phyloP scores from a whole-genome alignment of 1,284 basidiomycete species.

The Cutaneotrichosporon cyanovorans region DNA sequence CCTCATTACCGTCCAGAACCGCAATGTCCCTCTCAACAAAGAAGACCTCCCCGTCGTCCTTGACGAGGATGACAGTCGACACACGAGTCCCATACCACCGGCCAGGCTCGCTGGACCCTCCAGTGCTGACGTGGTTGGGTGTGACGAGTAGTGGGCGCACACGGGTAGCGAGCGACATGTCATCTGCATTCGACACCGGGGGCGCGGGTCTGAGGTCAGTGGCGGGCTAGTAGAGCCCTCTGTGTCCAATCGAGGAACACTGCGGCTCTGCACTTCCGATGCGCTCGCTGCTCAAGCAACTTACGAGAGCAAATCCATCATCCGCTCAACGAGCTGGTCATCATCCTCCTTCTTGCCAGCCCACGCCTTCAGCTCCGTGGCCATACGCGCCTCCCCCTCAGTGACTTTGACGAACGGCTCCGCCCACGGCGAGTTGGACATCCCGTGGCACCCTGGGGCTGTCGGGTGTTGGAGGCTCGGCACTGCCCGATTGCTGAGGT shows the following conservation, averaged over 20 bases:
- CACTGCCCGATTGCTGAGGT: conserved; percentile 28
- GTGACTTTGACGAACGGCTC: conserved; percentile 41
- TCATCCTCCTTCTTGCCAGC: conserved; percentile 11
- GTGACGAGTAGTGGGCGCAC: conserved; percentile 24
- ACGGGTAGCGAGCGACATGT: conserved; percentile 24
- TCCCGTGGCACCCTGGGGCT: conserved; percentile 14
- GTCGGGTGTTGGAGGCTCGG: neutral
- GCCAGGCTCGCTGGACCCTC: neutral
- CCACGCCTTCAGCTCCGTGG: conserved; percentile 21
- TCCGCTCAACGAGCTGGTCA: conserved; percentile 27
- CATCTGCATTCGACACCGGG: conserved; percentile 1
- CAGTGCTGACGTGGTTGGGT: neutral
- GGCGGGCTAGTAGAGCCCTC: no score
- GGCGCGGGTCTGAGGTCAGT: conserved; percentile 10
- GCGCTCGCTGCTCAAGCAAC: conserved; percentile 8
- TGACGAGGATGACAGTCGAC: conserved; percentile 38
- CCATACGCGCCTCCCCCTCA: conserved; percentile 29
- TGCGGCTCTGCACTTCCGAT: neutral
- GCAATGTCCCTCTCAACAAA: conserved; percentile 41
- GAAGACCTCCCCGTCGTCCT: conserved; percentile 29
- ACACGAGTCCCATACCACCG: conserved; percentile 42
- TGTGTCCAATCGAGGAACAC: no score
- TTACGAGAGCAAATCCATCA: conserved; percentile 36
- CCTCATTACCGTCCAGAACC: conserved; percentile 23
- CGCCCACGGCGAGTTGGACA: conserved; percentile 34